Percentiles rank a stretch among this genome's conserved stretches.
phyloP scores from a whole-genome alignment of 768 basidiomycete species.

The Crepidotus variabilis region DNA sequence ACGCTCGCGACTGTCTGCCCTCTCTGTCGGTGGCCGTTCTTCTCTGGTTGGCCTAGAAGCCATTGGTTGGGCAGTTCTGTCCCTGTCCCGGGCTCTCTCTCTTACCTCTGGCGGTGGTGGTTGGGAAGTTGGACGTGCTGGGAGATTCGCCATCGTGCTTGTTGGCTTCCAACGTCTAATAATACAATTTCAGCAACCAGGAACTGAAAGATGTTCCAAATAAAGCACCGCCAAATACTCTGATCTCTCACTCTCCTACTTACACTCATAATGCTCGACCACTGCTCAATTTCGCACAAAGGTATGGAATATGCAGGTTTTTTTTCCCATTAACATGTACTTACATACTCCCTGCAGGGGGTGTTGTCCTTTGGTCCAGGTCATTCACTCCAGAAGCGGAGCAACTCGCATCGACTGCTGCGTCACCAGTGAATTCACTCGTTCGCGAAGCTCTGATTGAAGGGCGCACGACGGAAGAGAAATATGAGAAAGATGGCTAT shows the following conservation, averaged over 20 bases:
- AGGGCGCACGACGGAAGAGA: slow-evolving; percentile 75
- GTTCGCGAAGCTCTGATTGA: slow-evolving; percentile 92
- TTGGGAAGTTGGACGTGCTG: slow-evolving; percentile 34
- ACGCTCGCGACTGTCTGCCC: neutral
- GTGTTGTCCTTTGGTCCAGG: slow-evolving; percentile 90
- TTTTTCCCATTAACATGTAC: neutral
- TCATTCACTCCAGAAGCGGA: slow-evolving; percentile 90
- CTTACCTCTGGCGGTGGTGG: slow-evolving; percentile 25
- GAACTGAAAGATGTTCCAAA: slow-evolving; percentile 2
- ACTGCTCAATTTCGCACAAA: slow-evolving; percentile 94
- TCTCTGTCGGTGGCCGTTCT: slow-evolving; percentile 3
- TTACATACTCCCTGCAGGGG: slow-evolving; percentile 49
- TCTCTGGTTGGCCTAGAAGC: slow-evolving; percentile 12
- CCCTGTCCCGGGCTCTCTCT: slow-evolving; percentile 22
- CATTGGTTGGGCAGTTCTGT: slow-evolving; percentile 20
- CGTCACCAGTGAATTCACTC: slow-evolving; percentile 85
- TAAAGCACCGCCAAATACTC: neutral
- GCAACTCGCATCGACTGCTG: slow-evolving; percentile 60
- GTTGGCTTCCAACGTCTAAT: slow-evolving; percentile 2
- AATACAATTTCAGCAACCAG: neutral
- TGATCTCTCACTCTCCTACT: neutral
- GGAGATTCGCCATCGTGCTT: slow-evolving; percentile 33
- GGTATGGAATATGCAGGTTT: slow-evolving; percentile 42
- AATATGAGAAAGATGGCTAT: slow-evolving; percentile 92
- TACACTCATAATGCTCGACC: slow-evolving; percentile 75